These are phyloP conservation scores for Cupressus sempervirens DNA, from an alignment of 75 land plant species.

Conservation along the genomic window DNA sequence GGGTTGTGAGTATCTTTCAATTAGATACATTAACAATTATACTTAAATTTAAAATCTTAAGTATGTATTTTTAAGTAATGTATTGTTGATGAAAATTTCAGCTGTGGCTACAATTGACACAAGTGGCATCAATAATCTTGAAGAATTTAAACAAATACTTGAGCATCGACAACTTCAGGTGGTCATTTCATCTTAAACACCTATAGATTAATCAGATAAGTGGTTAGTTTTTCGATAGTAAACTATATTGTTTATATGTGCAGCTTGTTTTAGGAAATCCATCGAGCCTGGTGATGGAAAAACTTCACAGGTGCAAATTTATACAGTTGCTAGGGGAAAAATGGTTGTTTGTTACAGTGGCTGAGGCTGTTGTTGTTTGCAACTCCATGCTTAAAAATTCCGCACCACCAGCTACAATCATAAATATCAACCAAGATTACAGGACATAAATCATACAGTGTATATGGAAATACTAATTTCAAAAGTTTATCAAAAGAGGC, in stretches of 20 bases:
- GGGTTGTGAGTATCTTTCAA: constrained; percentile 4
- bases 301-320: constrained; percentile 7
- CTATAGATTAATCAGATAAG: no score
- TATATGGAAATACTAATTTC: no score
- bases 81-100: background rate
- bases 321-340: constrained; percentile 6
- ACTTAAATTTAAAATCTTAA: background rate
- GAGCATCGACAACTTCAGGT: constrained; percentile 45
- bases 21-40: background rate
- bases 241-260: background rate
- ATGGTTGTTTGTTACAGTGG: constrained; percentile 10
- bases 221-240: no score
- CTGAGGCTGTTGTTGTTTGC: constrained; percentile 3
- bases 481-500: no score
- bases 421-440: background rate
- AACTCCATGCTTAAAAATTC: background rate
- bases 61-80: background rate
- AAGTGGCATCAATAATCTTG: constrained; percentile 60
- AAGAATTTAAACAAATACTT: constrained; percentile 52
- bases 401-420: background rate
- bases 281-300: background rate
- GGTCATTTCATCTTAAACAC: background rate
- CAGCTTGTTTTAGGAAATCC: constrained; percentile 15
- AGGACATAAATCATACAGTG: background rate
- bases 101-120: constrained; percentile 82